Conservation (phyloP, 345 rosid species). For the Rhodamnia rubescens region DNA sequence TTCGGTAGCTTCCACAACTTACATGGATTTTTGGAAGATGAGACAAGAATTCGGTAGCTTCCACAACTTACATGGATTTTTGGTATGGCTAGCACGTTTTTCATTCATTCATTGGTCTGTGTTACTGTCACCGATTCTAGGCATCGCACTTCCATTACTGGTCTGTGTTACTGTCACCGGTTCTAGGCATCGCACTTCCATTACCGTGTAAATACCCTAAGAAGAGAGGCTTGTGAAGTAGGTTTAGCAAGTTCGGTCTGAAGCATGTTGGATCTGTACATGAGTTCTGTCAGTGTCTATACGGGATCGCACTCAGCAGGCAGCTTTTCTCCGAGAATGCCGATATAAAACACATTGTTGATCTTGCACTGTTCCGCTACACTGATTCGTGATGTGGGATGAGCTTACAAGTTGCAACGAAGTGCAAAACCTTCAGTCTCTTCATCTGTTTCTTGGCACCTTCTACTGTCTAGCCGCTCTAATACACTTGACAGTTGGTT, state of each 20-base stretch:
- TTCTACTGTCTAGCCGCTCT: background rate
- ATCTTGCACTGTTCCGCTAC: background rate
- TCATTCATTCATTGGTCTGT: background rate
- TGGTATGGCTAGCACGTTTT: background rate
- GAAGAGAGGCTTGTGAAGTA: background rate
- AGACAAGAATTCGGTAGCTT: background rate
- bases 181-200: background rate
- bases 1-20: background rate
- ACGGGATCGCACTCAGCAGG: background rate
- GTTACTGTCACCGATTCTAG: background rate
- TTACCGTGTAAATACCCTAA: background rate
- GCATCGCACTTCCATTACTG: background rate
- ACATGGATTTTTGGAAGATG: background rate
- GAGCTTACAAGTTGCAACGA: background rate
- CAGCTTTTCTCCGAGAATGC: background rate
- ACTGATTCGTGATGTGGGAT: background rate
- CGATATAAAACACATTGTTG: background rate
- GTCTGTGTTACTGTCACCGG: background rate
- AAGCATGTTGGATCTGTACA: background rate
- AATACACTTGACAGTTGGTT: background rate
- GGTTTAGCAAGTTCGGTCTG: background rate
- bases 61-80: background rate
- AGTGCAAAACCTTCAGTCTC: background rate
- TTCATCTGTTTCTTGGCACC: background rate
- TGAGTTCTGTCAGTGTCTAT: background rate